These are phyloP conservation scores for Catenaria anguillulae DNA, from an alignment of 371 early-diverging fungal species.

Conservation along the genomic window DNA sequence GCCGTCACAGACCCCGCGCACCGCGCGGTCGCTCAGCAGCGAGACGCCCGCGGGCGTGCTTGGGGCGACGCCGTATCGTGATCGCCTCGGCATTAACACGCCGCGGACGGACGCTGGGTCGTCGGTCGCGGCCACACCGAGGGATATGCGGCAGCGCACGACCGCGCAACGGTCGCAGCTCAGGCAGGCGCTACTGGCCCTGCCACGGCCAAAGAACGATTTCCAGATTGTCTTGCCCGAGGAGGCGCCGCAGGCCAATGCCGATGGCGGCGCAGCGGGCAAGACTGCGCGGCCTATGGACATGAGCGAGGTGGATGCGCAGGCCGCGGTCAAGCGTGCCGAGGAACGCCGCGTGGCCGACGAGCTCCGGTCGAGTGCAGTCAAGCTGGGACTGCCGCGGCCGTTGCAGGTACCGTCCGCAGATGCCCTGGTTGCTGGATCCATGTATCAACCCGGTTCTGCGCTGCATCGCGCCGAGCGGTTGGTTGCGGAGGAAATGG, in stretches of 20 bases:
- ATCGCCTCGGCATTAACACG: slow-evolving; percentile 49
- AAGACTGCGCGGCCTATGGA: slow-evolving; percentile 4
- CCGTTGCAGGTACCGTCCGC: slow-evolving; percentile 32
- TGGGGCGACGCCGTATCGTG: slow-evolving; percentile 32
- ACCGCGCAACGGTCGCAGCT: slow-evolving; percentile 7
- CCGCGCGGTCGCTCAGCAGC: slow-evolving; percentile 19
- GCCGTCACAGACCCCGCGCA: slow-evolving; percentile 52
- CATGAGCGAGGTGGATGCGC: slow-evolving; percentile 7
- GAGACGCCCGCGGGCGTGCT: too few species aligned
- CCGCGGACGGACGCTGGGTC: slow-evolving; percentile 15
- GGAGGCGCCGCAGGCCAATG: too few species aligned
- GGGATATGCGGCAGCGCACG: slow-evolving; percentile 15
- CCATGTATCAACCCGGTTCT: slow-evolving; percentile 3
- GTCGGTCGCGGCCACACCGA: slow-evolving; percentile 12
- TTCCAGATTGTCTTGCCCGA: slow-evolving; percentile 74
- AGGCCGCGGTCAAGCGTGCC: not conserved
- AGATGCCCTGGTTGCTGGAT: slow-evolving; percentile 7
- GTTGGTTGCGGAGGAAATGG: slow-evolving; percentile 50
- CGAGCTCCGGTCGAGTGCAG: slow-evolving; percentile 41
- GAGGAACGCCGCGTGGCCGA: not conserved
- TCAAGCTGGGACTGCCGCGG: slow-evolving; percentile 63
- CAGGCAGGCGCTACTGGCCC: slow-evolving; percentile 36
- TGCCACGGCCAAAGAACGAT: slow-evolving; percentile 89
- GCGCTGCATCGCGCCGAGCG: slow-evolving; percentile 18
- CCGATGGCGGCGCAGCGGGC: too few species aligned